Conservation (phyloP, 2,329 filamentous ascomycete species). For the Colletotrichum tofieldiae region DNA sequence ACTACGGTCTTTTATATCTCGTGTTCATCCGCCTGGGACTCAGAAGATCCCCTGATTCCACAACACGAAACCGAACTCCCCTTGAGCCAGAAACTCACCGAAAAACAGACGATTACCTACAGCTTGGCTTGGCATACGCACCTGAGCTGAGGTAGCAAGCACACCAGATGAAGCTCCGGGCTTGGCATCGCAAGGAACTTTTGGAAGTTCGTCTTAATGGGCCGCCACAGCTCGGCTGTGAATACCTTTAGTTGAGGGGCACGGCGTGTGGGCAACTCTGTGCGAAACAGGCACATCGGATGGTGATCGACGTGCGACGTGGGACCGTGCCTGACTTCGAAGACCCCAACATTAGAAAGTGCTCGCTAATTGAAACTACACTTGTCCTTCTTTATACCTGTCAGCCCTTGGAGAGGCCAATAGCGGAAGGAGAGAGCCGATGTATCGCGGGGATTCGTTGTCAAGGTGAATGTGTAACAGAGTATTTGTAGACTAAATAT, state of each 20-base stretch:
- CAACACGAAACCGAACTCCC: neutral
- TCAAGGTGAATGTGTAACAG: constrained; percentile 7
- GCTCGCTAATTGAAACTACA: constrained; percentile 18
- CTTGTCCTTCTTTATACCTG: neutral
- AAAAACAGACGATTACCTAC: constrained; percentile 19
- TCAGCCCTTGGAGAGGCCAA: neutral
- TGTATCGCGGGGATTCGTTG: neutral
- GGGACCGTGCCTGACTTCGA: constrained; percentile 25
- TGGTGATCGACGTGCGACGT: constrained; percentile 23
- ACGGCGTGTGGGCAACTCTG: neutral
- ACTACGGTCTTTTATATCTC: neutral
- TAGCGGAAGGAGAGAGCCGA: constrained; percentile 13
- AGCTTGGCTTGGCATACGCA: constrained; percentile 16
- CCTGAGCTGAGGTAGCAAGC: constrained; percentile 5
- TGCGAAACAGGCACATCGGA: constrained; percentile 29
- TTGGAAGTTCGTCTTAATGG: constrained; percentile 18
- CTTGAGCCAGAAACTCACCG: neutral
- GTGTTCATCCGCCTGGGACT: too few relatives aligned
- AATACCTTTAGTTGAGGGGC: neutral
- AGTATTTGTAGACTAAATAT: constrained; percentile 19
- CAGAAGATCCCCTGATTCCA: neutral
- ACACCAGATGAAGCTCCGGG: neutral
- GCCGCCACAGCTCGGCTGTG: neutral
- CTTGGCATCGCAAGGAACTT: constrained; percentile 10
- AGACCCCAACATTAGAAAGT: neutral